Evolutionary conservation across 2,329 filamentous ascomycete genomes (phyloP).

Genomic region (Eurotiales sp.): DNA sequence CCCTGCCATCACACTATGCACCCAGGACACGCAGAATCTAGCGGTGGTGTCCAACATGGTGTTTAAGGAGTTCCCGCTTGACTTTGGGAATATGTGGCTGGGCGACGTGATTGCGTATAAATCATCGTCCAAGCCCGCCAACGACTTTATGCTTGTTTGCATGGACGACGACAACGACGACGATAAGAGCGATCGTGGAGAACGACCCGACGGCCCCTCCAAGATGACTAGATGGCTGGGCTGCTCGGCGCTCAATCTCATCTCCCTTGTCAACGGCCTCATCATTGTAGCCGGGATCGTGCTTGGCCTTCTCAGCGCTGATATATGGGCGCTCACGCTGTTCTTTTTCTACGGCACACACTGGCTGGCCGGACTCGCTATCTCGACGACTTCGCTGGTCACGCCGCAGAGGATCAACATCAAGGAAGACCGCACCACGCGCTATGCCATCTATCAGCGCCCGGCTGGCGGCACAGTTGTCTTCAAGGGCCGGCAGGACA

Average conservation of each 20-base stretch:
- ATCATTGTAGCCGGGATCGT: slow-evolving; percentile 24
- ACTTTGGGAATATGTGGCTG: slow-evolving; percentile 28
- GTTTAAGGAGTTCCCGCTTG: slow-evolving; percentile 29
- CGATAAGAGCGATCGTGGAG: too few species aligned
- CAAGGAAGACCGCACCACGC: slow-evolving; percentile 15
- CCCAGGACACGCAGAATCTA: slow-evolving; percentile 24
- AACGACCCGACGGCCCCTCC: slow-evolving; percentile 1
- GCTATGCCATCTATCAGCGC: slow-evolving; percentile 30
- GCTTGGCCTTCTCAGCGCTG: slow-evolving; percentile 24
- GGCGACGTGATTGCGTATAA: slow-evolving; percentile 26
- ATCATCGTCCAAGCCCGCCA: slow-evolving; percentile 21
- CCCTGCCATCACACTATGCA: slow-evolving; percentile 28
- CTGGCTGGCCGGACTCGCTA: slow-evolving; percentile 25
- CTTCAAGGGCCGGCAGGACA: slow-evolving; percentile 27
- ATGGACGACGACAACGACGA: slow-evolving; percentile 20
- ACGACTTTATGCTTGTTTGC: slow-evolving; percentile 28
- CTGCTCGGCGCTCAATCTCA: slow-evolving; percentile 19
- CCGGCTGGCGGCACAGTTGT: slow-evolving; percentile 30
- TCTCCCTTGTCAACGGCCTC: slow-evolving; percentile 23
- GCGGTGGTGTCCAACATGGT: slow-evolving; percentile 28
- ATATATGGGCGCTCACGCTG: slow-evolving; percentile 28
- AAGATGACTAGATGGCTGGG: slow-evolving; percentile 17
- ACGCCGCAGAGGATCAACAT: slow-evolving; percentile 15
- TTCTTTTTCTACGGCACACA: slow-evolving; percentile 28
- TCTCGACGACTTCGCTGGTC: slow-evolving; percentile 24